These are phyloP conservation scores for Trametes hirsuta DNA, from an alignment of 1,284 basidiomycete species.

Conservation along the genomic window DNA sequence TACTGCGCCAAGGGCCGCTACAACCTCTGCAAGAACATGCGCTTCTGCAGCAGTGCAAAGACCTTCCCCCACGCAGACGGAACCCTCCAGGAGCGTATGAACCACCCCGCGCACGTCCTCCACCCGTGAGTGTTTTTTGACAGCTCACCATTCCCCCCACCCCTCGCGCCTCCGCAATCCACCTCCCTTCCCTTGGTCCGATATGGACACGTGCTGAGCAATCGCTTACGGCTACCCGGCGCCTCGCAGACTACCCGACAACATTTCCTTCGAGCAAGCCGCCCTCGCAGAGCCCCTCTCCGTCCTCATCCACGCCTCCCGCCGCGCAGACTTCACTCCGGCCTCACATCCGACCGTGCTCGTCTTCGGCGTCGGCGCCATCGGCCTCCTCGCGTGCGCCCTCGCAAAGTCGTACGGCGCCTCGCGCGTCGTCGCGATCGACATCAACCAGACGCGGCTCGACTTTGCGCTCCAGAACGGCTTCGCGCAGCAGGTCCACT, in stretches of 20 bases:
- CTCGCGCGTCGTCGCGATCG: conserved; percentile 74
- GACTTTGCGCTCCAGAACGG: conserved; percentile 75
- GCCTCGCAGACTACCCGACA: conserved; percentile 70
- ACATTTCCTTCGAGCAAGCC: conserved; percentile 76
- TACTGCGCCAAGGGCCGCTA: conserved; percentile 81
- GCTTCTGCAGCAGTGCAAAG: conserved; percentile 89
- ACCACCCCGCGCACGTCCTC: conserved; percentile 83
- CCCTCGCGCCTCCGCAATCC: conserved; percentile 13
- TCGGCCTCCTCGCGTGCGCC: conserved; percentile 87
- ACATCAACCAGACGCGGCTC: conserved; percentile 83
- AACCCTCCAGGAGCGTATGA: conserved; percentile 86
- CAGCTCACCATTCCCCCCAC: conserved; percentile 7
- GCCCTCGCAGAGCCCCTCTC: conserved; percentile 91
- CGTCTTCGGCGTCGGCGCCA: conserved; percentile 90
- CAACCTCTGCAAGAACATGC: conserved; percentile 90
- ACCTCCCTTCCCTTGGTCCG: conserved; percentile 3
- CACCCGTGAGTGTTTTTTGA: conserved; percentile 70
- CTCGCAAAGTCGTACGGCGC: conserved; percentile 77
- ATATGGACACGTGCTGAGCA: conserved; percentile 19
- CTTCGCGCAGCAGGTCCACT: conserved; percentile 77
- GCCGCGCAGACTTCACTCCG: conserved; percentile 62
- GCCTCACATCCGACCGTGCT: conserved; percentile 59
- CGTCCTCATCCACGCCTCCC: conserved; percentile 84
- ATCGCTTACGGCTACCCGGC: conserved; percentile 18
- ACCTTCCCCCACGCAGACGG: conserved; percentile 94